A percentile compares a stretch with the other conserved stretches of the same genome.
phyloP scores from a whole-genome alignment of 805 yeast genomes.

The Lachancea sp. region DNA sequence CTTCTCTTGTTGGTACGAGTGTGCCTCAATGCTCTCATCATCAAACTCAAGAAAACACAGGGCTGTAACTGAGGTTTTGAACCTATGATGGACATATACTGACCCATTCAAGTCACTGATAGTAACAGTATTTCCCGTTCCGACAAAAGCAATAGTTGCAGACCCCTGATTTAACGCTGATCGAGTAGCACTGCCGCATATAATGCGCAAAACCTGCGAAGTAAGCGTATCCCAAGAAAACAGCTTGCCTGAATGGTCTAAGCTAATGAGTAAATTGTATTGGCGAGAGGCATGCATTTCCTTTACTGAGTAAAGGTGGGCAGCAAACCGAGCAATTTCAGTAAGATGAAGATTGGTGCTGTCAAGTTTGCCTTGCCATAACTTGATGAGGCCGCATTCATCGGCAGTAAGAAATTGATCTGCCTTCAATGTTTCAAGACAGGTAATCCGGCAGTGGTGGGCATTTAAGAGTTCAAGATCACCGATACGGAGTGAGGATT shows the following conservation, averaged over 20 bases:
- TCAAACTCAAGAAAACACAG: conserved; percentile 24
- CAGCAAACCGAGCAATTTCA: conserved; percentile 43
- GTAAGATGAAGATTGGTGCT: conserved; percentile 5
- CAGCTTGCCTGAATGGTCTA: conserved; percentile 50
- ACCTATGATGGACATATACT: conserved; percentile 25
- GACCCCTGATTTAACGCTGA: conserved; percentile 47
- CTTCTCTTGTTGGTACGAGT: conserved; percentile 36
- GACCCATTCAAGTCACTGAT: conserved; percentile 53
- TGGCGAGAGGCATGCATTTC: conserved; percentile 45
- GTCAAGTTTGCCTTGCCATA: conserved; percentile 39
- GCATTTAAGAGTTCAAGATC: conserved; percentile 1
- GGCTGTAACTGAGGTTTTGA: conserved; percentile 24
- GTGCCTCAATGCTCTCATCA: conserved; percentile 23
- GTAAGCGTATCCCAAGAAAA: conserved; percentile 61
- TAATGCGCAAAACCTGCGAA: conserved; percentile 42
- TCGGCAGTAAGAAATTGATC: conserved; percentile 36
- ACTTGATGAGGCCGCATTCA: conserved; percentile 52
- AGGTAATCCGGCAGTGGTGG: conserved; percentile 6
- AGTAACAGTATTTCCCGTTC: conserved; percentile 9
- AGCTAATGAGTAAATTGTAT: conserved; percentile 48
- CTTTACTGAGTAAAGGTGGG: conserved; percentile 46
- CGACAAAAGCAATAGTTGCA: conserved; percentile 44
- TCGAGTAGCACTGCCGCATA: conserved; percentile 22
- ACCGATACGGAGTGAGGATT: conserved; percentile 1
- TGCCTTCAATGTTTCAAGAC: conserved; percentile 11